Percentiles rank a stretch among this genome's conserved stretches.
These are phyloP conservation scores for Trichoderma sp. DNA, from an alignment of 2,329 filamentous ascomycete species.

Conservation along the genomic window DNA sequence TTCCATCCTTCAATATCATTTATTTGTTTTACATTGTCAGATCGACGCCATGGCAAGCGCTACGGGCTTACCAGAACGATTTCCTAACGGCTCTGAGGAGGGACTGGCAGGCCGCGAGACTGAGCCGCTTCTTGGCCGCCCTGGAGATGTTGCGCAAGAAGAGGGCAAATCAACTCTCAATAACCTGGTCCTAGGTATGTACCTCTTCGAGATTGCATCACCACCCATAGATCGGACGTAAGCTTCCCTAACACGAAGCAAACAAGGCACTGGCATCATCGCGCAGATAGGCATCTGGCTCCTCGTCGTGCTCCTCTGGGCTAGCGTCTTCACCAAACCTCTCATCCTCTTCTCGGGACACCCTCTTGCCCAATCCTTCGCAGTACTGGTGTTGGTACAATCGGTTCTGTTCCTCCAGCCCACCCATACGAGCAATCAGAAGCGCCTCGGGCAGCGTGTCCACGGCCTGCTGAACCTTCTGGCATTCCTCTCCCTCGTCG, in stretches of 20 bases:
- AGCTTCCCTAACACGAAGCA: neutral
- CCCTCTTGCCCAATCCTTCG: slow-evolving; percentile 68
- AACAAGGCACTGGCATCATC: slow-evolving; percentile 68
- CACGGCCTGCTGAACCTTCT: slow-evolving; percentile 71
- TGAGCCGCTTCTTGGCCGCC: slow-evolving; percentile 49
- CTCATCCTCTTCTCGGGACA: slow-evolving; percentile 86
- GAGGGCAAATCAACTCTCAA: slow-evolving; percentile 61
- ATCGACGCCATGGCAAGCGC: slow-evolving; percentile 60
- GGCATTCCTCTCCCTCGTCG: slow-evolving; percentile 59
- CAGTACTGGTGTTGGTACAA: slow-evolving; percentile 73
- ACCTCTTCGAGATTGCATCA: too few species aligned
- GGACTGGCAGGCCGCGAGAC: slow-evolving; percentile 35
- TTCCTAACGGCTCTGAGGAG: slow-evolving; percentile 25
- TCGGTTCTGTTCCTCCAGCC: slow-evolving; percentile 84
- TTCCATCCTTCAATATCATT: neutral
- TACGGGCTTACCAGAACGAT: slow-evolving; percentile 61
- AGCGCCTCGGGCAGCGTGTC: slow-evolving; percentile 55
- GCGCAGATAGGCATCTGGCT: slow-evolving; percentile 78
- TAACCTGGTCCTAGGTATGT: slow-evolving; percentile 72
- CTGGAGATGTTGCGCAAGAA: slow-evolving; percentile 71
- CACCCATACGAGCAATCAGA: slow-evolving; percentile 74
- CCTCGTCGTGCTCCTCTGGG: slow-evolving; percentile 74
- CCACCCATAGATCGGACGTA: neutral
- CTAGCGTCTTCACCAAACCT: slow-evolving; percentile 65
- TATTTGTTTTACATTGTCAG: neutral